Evolutionary conservation across 2,329 filamentous ascomycete species (phyloP).

Genomic region (Blumeria hordei): DNA sequence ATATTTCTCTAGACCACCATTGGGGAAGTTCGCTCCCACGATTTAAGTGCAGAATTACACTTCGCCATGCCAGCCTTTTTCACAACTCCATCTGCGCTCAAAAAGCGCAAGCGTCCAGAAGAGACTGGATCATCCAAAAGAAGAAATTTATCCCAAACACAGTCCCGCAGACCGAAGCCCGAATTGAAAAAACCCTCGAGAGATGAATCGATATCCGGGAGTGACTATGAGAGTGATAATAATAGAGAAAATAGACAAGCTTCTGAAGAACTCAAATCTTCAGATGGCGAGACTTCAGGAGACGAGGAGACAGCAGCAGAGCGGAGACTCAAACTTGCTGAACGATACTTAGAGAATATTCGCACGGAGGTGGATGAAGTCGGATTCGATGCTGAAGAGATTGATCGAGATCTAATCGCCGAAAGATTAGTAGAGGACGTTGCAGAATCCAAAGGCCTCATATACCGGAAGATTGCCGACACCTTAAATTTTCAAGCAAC

Average conservation of each 20-base stretch:
- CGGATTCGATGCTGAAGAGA: constrained; percentile 74
- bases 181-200: constrained; percentile 18
- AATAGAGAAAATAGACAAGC: constrained; percentile 23
- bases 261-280: constrained; percentile 33
- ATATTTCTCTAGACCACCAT: neutral
- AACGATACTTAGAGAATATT: constrained; percentile 81
- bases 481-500: constrained; percentile 46
- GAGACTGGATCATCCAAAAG: constrained; percentile 33
- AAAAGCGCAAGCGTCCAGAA: constrained; percentile 61
- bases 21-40: neutral
- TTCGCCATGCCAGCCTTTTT: constrained; percentile 78
- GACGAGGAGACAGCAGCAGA: constrained; percentile 66
- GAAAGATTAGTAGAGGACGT: constrained; percentile 80
- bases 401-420: constrained; percentile 79
- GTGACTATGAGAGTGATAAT: constrained; percentile 44
- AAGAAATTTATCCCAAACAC: constrained; percentile 21
- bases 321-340: constrained; percentile 62
- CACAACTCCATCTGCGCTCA: constrained; percentile 62
- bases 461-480: constrained; percentile 59
- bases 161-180: constrained; percentile 15
- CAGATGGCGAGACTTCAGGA: constrained; percentile 26
- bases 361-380: constrained; percentile 63
- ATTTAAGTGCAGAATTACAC: neutral
- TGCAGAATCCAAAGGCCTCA: constrained; percentile 68
- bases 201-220: constrained; percentile 58